These are phyloP conservation scores for Favolaschia claudopus DNA, from an alignment of 768 basidiomycete genomes.

Conservation along the genomic window DNA sequence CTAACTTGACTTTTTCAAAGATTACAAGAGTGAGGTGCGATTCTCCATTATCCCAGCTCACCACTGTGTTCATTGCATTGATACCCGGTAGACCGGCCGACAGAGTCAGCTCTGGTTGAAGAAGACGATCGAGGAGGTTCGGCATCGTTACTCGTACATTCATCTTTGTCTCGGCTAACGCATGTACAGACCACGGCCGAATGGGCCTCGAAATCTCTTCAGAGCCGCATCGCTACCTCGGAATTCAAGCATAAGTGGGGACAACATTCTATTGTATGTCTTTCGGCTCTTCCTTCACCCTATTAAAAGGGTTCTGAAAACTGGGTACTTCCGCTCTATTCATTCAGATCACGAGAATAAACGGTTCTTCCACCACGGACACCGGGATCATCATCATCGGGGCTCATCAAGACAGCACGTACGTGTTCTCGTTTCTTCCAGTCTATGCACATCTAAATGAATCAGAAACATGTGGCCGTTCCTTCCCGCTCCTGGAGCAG, in stretches of 20 bases:
- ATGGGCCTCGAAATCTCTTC: slow-evolving; percentile 65
- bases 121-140: slow-evolving; percentile 72
- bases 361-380: slow-evolving; percentile 71
- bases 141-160: slow-evolving; percentile 10
- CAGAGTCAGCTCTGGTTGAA: slow-evolving; percentile 83
- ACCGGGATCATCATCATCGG: slow-evolving; percentile 72
- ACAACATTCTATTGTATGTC: slow-evolving; percentile 82
- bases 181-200: slow-evolving; percentile 66
- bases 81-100: slow-evolving; percentile 79
- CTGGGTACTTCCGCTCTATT: slow-evolving; percentile 18
- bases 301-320: too few relatives aligned
- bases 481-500: slow-evolving; percentile 74
- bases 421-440: slow-evolving; percentile 16
- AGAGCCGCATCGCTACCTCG: slow-evolving; percentile 62
- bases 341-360: slow-evolving; percentile 76
- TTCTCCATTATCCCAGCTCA: slow-evolving; percentile 27
- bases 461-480: slow-evolving; percentile 79
- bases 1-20: slow-evolving; percentile 44
- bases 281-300: slow-evolving; percentile 35
- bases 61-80: slow-evolving; percentile 26
- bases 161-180: slow-evolving; percentile 9
- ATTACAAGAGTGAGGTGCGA: slow-evolving; percentile 77
- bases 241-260: slow-evolving; percentile 87
- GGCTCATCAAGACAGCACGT: slow-evolving; percentile 83
- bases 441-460: slow-evolving; percentile 16